A percentile compares a stretch with the other conserved stretches of the same genome.
phyloP scores from a whole-genome alignment of 2,329 filamentous ascomycete species.

The Penicillium sp. region DNA sequence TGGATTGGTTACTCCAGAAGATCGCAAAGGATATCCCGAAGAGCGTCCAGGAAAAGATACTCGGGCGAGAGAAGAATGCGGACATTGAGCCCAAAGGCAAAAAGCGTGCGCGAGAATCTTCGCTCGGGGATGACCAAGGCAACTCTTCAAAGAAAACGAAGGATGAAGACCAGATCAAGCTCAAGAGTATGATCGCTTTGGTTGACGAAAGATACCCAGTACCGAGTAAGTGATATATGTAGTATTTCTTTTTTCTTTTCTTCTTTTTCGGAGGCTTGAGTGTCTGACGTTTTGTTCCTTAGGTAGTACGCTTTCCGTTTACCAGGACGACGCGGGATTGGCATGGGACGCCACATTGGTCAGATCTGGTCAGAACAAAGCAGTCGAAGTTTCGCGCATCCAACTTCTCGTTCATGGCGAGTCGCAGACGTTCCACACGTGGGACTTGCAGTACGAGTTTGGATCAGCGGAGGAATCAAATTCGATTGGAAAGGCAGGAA shows the following conservation, averaged over 20 bases:
- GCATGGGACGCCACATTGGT: conserved; percentile 12
- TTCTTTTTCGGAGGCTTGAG: not conserved
- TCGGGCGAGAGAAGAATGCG: not conserved
- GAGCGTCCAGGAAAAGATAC: not conserved
- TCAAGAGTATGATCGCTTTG: not conserved
- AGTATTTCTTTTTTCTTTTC: not conserved
- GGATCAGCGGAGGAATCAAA: not conserved
- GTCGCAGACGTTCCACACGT: not conserved
- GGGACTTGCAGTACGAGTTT: not conserved
- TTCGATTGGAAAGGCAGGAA: not conserved
- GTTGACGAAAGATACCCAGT: not conserved
- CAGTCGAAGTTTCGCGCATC: not conserved
- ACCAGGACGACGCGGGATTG: conserved; percentile 5
- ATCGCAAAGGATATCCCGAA: not conserved
- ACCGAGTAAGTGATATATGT: not conserved
- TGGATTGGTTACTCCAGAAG: conserved; percentile 48
- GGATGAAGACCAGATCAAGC: not conserved
- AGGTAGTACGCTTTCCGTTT: conserved; percentile 1
- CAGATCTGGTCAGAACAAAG: not conserved
- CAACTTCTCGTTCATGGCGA: conserved; percentile 6
- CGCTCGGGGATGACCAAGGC: not conserved
- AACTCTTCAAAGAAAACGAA: not conserved
- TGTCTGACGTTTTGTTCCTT: not conserved
- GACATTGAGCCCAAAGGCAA: not conserved
- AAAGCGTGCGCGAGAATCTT: conserved; percentile 1